Evolutionary conservation across 1,139 yeast genomes (phyloP).

Genomic region (Citeromyces siamensis): DNA sequence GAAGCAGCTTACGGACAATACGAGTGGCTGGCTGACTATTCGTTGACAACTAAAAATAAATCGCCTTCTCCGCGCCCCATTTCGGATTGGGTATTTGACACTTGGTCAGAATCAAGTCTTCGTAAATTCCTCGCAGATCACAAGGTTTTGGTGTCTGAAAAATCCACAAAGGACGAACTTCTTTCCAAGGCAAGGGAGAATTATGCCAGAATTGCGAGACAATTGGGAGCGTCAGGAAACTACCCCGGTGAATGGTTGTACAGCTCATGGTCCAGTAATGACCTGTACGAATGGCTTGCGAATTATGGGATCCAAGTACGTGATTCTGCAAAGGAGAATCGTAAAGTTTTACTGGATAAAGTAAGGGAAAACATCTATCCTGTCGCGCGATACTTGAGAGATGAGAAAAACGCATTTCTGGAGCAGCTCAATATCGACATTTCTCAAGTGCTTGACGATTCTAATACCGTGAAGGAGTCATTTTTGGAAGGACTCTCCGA

Average conservation of each 20-base stretch:
- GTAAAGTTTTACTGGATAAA: conserved; percentile 26
- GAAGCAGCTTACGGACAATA: not conserved
- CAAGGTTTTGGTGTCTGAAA: conserved; percentile 19
- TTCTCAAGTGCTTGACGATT: conserved; percentile 22
- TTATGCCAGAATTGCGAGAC: conserved; percentile 24
- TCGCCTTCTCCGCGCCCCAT: conserved; percentile 6
- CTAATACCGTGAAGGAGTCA: conserved; percentile 28
- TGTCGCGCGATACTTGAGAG: conserved; percentile 23
- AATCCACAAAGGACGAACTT: conserved; percentile 23
- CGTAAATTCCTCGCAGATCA: conserved; percentile 23
- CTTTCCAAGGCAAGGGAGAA: conserved; percentile 23
- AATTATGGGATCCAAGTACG: conserved; percentile 24
- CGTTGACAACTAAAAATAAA: not conserved
- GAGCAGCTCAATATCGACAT: conserved; percentile 25
- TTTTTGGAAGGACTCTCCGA: conserved; percentile 29
- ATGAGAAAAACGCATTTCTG: conserved; percentile 25
- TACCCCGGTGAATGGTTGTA: conserved; percentile 42
- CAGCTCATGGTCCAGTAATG: conserved; percentile 29
- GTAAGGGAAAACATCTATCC: conserved; percentile 30
- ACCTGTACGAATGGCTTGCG: conserved; percentile 32
- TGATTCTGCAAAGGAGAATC: conserved; percentile 5
- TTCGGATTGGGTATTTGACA: conserved; percentile 31
- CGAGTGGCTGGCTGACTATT: conserved; percentile 1
- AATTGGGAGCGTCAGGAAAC: conserved; percentile 25
- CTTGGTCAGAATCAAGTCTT: conserved; percentile 31